Evolutionary conservation across 2,329 filamentous ascomycete genomes (phyloP).

Genomic region (Cadophora sp.): DNA sequence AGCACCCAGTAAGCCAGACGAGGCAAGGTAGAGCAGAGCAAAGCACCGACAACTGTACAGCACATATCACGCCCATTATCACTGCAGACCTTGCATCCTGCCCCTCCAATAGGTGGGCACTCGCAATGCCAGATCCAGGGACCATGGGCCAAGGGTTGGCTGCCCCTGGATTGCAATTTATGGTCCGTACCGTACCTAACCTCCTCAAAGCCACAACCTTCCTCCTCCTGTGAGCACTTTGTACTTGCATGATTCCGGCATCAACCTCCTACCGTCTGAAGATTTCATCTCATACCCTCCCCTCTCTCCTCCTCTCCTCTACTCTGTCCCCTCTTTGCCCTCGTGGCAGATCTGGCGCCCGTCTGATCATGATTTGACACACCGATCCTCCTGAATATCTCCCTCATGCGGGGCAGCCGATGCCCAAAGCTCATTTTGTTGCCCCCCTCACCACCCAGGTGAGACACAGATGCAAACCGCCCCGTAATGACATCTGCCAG

Average conservation of each 20-base stretch:
- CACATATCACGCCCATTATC: slow-evolving; percentile 7
- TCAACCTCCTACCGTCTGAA: slow-evolving; percentile 12
- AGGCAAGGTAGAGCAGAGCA: background rate
- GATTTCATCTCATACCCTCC: background rate
- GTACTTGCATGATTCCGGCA: slow-evolving; percentile 9
- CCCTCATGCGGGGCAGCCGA: slow-evolving; percentile 26
- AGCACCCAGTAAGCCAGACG: background rate
- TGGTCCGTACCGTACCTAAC: background rate
- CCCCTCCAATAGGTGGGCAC: slow-evolving; percentile 8
- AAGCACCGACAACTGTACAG: background rate
- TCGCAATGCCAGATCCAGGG: slow-evolving; percentile 7
- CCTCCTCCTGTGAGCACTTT: slow-evolving; percentile 8
- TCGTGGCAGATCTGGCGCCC: slow-evolving; percentile 11
- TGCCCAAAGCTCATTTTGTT: slow-evolving; percentile 25
- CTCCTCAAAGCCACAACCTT: background rate
- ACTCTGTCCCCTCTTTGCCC: background rate
- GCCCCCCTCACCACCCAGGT: background rate
- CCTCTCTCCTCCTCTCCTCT: background rate
- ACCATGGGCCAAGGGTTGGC: background rate
- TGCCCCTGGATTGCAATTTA: slow-evolving; percentile 7
- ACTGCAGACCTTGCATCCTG: slow-evolving; percentile 23
- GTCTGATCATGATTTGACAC: slow-evolving; percentile 28
- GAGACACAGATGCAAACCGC: slow-evolving; percentile 15
- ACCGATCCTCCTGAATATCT: slow-evolving; percentile 16
- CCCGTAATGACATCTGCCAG: slow-evolving; percentile 21